These are phyloP conservation scores for Sporothrix inflata DNA, from an alignment of 2,329 filamentous ascomycete genomes.

Conservation along the genomic window DNA sequence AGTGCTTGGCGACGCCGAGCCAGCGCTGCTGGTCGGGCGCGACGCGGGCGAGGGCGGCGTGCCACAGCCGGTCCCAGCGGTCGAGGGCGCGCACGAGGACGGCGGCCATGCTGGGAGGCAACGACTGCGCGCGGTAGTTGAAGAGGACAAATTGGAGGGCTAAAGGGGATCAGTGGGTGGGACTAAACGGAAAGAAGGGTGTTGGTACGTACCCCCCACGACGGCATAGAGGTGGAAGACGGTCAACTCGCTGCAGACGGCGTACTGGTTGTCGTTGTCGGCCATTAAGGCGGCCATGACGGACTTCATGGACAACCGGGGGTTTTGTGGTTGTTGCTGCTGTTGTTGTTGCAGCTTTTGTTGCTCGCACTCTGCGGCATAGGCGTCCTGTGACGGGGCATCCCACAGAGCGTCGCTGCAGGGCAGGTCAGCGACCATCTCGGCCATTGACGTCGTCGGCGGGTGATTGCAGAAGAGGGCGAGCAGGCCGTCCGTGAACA, in stretches of 20 bases:
- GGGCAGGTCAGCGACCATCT: background rate
- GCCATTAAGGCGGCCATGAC: background rate
- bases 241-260: background rate
- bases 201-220: no score
- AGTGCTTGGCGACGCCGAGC: background rate
- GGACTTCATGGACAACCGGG: background rate
- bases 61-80: conserved; percentile 3
- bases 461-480: background rate
- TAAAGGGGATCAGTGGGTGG: no score
- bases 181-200: no score
- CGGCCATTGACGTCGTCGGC: background rate
- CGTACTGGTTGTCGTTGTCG: background rate
- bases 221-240: conserved; percentile 13
- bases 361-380: background rate
- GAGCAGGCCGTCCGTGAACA: background rate
- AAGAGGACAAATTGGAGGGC: background rate
- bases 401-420: conserved; percentile 4
- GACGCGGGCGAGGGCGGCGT: background rate
- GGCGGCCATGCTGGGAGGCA: background rate
- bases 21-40: background rate
- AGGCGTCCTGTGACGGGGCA: background rate
- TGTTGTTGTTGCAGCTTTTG: background rate
- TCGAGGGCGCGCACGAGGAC: background rate
- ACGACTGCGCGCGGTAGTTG: background rate
- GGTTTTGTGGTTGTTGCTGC: background rate